These are phyloP conservation scores for Cercospora sp. DNA, from an alignment of 2,329 filamentous ascomycete species.

Conservation along the genomic window DNA sequence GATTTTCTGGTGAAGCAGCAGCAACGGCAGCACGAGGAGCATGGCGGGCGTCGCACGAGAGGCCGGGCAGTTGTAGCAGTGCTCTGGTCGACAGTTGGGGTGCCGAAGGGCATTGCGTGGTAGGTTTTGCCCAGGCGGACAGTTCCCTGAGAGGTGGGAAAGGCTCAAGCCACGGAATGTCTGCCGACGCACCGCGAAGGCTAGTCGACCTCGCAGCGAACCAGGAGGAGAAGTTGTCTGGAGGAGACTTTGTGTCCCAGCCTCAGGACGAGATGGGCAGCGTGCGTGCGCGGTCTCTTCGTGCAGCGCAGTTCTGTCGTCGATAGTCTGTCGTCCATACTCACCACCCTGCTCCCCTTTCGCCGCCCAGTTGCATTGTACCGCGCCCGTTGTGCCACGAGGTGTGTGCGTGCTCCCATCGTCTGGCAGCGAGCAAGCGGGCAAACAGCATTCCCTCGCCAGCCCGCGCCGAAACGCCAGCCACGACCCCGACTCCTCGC, in stretches of 20 bases:
- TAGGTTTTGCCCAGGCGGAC: not conserved
- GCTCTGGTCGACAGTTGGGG: not conserved
- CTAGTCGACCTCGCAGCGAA: slow-evolving; percentile 6
- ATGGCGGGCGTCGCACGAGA: not conserved
- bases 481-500: slow-evolving; percentile 7
- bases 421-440: not conserved
- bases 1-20: not conserved
- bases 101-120: not conserved
- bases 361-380: not conserved
- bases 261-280: slow-evolving; percentile 2
- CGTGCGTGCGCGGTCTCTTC: not conserved
- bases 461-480: slow-evolving; percentile 1
- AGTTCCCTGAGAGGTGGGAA: not conserved
- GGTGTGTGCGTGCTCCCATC: not conserved
- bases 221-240: slow-evolving; percentile 7
- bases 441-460: slow-evolving; percentile 2
- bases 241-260: slow-evolving; percentile 1
- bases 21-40: not conserved
- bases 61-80: not conserved
- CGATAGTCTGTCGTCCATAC: not conserved
- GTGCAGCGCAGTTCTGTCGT: not conserved
- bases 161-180: slow-evolving; percentile 7
- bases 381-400: not conserved
- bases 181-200: slow-evolving; percentile 5
- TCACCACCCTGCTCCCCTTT: not conserved